Evolutionary conservation across 1,284 basidiomycete genomes (phyloP), one percentile per base, ranked within the genome.

Genomic region (Stygiomarasmius scandens): DNA sequence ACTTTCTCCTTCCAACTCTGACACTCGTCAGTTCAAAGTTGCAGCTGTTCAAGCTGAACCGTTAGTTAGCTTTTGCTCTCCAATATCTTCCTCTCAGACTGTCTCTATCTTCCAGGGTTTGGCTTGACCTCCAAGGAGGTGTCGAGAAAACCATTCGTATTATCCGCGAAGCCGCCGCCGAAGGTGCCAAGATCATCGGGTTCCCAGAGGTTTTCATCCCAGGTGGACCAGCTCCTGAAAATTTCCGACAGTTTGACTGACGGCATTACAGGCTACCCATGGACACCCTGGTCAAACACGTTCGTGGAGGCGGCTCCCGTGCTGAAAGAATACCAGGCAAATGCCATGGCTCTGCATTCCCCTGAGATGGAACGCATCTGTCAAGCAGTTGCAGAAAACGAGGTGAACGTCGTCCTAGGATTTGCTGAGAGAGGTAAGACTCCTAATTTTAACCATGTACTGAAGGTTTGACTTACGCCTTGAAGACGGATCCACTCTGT

Each of bases 41-140:
- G 68, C 67, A 23, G 68, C 68, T 36, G 66, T 70, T 4, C 67
- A 69, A 58, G 68, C 68, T 41, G 68, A 70, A 53, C 68, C 68
- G 67, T 69, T 47, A 24, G 67, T 56, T 32, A 2, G 14, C 24
- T 34, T 5, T 19, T 49, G 25, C 24, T 45, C 34, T 20, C 12
- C 16, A 16, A 19, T 41, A 19, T 14, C n/a, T 55, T 14, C 19
- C 2, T 22, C 32, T 16, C 12, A 36, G 3, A 32, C 12, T 2
- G 43, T n/a, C 49, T 19, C 50, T 25, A 48, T 3, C 2, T 43
- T 46, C 1, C 45, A 69, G 68, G 1, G 69, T 67, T 22, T 72
- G 70, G 70, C 63, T 71, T 36, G 69, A 72, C 61, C 64, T 72
- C n/a, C 64, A 71, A 65, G 70, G 70, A 19, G 61, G 69, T 22